Base-by-base conservation (phyloP, 164 flowering plant species). In the Hamamelis virginiana region DNA sequence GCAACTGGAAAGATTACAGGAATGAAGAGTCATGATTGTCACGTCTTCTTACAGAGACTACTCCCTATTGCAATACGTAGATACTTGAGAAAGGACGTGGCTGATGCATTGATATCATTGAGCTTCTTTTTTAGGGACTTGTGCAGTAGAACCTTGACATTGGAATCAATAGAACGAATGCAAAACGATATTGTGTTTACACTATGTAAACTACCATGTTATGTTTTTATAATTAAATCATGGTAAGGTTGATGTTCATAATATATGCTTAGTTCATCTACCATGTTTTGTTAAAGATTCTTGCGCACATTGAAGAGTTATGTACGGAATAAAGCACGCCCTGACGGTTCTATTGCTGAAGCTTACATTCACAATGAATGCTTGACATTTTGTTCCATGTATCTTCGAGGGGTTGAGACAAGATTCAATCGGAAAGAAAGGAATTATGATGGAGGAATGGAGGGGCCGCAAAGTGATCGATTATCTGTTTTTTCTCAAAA, bases 151-250 rank as follows among this genome's bases (percentile, higher is more conserved):
- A 56, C 25, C 0, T 18, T 74, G 0, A 33, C 9, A 0, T 8
- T 28, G 0, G 59, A n/a, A 5, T 46, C 58, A 1, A 43, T 74
- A 10, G 45, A 51, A 1, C 8, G 43, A 58, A 16, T 67, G 9
- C 28, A 67, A 8, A 22, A 9, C 1, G 69, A 5, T 1, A 23
- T 26, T 22, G 9, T 22, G 11, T 0, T 14, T 12, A 69, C 44
- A 14, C 22, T 69, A 1, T 69, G 73, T 25, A 19, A 69, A 10
- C n/a, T 69, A n/a, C n/a, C n/a, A n/a, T n/a, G n/a, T n/a, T n/a
- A n/a, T n/a, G n/a, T n/a, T n/a, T n/a, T n/a, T n/a, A n/a, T n/a
- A n/a, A n/a, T n/a, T n/a, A n/a, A n/a, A n/a, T n/a, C n/a, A n/a
- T n/a, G n/a, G n/a, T n/a, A n/a, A n/a, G n/a, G n/a, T n/a, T n/a